These are phyloP conservation scores for Suillus placidus DNA, from an alignment of 768 basidiomycete species.

Conservation along the genomic window DNA sequence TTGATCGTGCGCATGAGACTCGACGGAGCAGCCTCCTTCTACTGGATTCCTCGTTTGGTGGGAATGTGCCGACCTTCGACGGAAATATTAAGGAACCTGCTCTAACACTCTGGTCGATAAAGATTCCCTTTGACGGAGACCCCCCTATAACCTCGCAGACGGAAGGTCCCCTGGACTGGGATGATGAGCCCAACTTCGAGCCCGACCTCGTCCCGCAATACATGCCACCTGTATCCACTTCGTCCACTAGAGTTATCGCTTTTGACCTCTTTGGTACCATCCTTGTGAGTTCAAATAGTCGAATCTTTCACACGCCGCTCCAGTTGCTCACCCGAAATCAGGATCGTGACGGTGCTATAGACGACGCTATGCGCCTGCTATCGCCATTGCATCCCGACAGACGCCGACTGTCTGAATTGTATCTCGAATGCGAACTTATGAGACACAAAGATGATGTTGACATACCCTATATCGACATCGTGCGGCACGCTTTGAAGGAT, in stretches of 20 bases:
- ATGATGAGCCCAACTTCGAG: not conserved
- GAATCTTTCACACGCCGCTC: too few relatives aligned
- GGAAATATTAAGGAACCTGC: not conserved
- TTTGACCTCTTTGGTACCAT: conserved; percentile 3
- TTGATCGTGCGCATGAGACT: too few relatives aligned
- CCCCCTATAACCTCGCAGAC: not conserved
- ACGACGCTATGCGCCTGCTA: not conserved
- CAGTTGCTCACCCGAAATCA: not conserved
- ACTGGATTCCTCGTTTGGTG: not conserved
- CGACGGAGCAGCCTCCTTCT: too few relatives aligned
- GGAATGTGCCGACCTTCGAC: not conserved
- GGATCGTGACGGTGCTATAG: conserved; percentile 1
- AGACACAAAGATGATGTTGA: not conserved
- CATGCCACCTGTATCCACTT: not conserved
- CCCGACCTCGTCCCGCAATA: not conserved
- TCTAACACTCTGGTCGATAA: not conserved
- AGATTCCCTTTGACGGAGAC: conserved; percentile 9
- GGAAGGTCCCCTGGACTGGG: conserved; percentile 3
- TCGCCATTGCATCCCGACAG: not conserved
- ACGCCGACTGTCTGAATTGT: not conserved
- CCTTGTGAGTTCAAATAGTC: not conserved
- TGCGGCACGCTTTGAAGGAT: not conserved
- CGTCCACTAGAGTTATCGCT: conserved; percentile 1
- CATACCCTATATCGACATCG: not conserved
- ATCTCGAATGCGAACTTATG: conserved; percentile 1